Base-by-base conservation (phyloP, 371 early-diverging fungal genomes). In the Cokeromyces recurvatus region DNA sequence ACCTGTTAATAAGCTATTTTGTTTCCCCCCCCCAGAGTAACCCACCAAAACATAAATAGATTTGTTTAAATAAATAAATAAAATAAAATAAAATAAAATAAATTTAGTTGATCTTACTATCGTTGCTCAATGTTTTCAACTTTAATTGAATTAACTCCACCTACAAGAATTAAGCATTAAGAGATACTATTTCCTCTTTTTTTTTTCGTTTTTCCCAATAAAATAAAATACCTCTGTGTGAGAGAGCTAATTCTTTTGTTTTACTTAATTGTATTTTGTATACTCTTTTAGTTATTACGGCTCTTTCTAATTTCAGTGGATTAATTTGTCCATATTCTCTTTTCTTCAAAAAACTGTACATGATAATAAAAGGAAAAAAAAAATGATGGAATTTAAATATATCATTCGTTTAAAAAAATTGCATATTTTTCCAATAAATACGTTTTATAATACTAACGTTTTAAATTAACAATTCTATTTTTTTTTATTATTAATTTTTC, bases 91-190 rank as follows among this genome's bases (percentile, higher is more conserved):
- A n/a, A n/a, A n/a, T n/a, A n/a, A n/a, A n/a, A n/a, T n/a, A n/a
- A n/a, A n/a, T n/a, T n/a, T n/a, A n/a, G n/a, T n/a, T n/a, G n/a
- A 20, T 20, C 74, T 63, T 71, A 82, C 86, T 82, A 86, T 68
- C 78, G 53, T 6, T 71, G 67, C 31, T 84, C 86, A 17, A 74
- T 59, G 11, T 53, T 59, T 27, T 86, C 86, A 15, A 81, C 73
- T 20, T 74, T 68, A 12, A 86, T 49, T 8, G 68, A 60, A 32
- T 70, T 73, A 15, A 86, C 75, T 2, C 78, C 76, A 14, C 77
- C 84, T 65, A 57, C 48, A n/a, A n/a, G n/a, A n/a, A n/a, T n/a
- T n/a, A n/a, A n/a, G n/a, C n/a, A n/a, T n/a, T n/a, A n/a, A n/a
- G n/a, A n/a, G n/a, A n/a, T n/a, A n/a, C n/a, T n/a, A n/a, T n/a